A percentile compares a stretch with the other conserved stretches of the same genome.
These are phyloP conservation scores for Ustulina deusta DNA, from an alignment of 2,329 filamentous ascomycete genomes.

Conservation along the genomic window DNA sequence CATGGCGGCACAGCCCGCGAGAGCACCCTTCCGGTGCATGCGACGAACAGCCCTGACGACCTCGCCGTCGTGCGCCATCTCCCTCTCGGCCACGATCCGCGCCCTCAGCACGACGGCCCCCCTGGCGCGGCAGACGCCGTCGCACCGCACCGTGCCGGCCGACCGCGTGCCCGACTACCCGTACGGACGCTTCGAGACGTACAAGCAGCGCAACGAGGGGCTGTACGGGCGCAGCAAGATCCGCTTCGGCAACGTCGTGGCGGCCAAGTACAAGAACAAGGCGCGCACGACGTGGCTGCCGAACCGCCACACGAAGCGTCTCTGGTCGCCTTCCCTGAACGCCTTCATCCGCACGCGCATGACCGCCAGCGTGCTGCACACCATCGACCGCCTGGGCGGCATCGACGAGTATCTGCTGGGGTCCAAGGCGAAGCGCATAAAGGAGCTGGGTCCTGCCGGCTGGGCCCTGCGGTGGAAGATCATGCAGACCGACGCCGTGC, in stretches of 20 bases:
- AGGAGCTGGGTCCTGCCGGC: constrained; percentile 87
- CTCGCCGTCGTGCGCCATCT: background rate
- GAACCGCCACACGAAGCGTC: constrained; percentile 76
- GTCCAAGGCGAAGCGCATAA: constrained; percentile 79
- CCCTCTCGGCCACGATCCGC: constrained; percentile 34
- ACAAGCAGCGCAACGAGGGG: constrained; percentile 83
- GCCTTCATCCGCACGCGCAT: constrained; percentile 75
- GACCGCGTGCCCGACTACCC: constrained; percentile 73
- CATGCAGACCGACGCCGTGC: constrained; percentile 79
- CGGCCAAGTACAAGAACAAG: constrained; percentile 75
- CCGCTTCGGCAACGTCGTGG: constrained; percentile 83
- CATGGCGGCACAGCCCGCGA: constrained; percentile 23
- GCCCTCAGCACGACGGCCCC: constrained; percentile 44
- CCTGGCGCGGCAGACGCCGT: constrained; percentile 46
- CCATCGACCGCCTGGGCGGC: constrained; percentile 86
- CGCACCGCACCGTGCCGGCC: constrained; percentile 55
- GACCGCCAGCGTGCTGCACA: constrained; percentile 75
- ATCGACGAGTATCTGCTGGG: constrained; percentile 93
- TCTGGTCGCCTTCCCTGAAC: constrained; percentile 73
- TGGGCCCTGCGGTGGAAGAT: constrained; percentile 92
- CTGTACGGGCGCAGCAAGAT: constrained; percentile 78
- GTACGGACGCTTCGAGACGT: constrained; percentile 75
- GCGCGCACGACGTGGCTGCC: constrained; percentile 79
- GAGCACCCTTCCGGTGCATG: constrained; percentile 29
- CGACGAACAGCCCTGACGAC: background rate